Evolutionary conservation across 108 stramenopile genomes (phyloP), one percentile per base, ranked within the genome.

Genomic region (Pseudonitzschia multistriata): DNA sequence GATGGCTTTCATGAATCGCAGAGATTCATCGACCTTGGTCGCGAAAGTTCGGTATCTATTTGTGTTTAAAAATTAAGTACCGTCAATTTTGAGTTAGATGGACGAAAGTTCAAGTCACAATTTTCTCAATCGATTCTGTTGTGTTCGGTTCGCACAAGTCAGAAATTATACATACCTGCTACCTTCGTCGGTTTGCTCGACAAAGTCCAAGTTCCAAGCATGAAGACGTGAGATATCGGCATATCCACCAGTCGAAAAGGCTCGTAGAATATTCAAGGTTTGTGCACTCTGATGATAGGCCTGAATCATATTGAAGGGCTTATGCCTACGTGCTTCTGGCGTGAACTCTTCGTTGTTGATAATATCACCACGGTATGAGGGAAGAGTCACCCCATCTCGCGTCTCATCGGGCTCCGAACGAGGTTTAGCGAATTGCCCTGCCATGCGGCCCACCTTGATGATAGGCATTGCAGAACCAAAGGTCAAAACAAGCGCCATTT

Each of bases 191-290:
- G 95, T 92, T 68, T 93, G 80, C 57, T 97, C 95, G 27, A 99
- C 97, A 73, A 99, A 99, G 72, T 97, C 97, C 81, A 99, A 83
- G 81, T 97, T 97, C 98, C 98, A 99, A 22, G 96, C 95, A 77
- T 97, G 96, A 36, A 98, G 89, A 34, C 91, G 83, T 65, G 83
- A 80, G 67, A 99, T 95, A 81, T 98, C 97, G 40, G 97, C 97
- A 71, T 95, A 97, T 62, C 97, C 97, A 66, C 97, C 97, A 31
- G 93, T 94, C 24, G 92, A 83, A 69, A 98, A 97, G 49, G 97
- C 97, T 49, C 98, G 83, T 35, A 97, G 78, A 78, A 97, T 95
- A 84, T 99, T 98, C 50, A 99, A 80, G 13, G 98, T 98, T 77
- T 97, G 97, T 24, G 95, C 91, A 68, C 82, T 88, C 72, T 97